A percentile compares a stretch with the other conserved stretches of the same genome.
phyloP scores from a whole-genome alignment of 306 rosid genomes.

The Casuarina cunninghamiana region DNA sequence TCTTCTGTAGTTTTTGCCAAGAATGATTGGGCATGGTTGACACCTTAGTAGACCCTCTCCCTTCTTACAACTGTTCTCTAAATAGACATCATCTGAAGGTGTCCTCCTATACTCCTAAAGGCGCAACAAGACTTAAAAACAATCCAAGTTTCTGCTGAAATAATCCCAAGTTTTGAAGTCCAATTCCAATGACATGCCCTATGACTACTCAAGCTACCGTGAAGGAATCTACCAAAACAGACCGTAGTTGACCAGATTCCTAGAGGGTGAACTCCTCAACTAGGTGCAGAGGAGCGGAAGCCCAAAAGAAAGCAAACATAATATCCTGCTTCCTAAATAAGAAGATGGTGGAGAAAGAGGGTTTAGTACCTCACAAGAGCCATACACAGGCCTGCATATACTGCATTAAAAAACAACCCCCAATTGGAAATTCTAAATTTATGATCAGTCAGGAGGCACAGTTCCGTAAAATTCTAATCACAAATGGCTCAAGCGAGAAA shows the following conservation, averaged over 20 bases:
- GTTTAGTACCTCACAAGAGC: not conserved
- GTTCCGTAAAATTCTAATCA: not conserved
- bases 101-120: not conserved
- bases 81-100: not conserved
- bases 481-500: not conserved
- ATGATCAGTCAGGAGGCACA: not conserved
- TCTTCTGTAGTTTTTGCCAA: not conserved
- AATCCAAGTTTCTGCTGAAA: not conserved
- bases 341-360: not conserved
- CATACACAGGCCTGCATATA: not conserved
- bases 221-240: not conserved
- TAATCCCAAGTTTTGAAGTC: not conserved
- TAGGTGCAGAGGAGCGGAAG: not conserved
- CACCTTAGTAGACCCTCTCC: not conserved
- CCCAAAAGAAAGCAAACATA: not conserved
- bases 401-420: not conserved
- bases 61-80: not conserved
- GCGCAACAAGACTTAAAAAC: not conserved
- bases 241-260: not conserved
- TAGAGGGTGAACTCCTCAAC: constrained; percentile 1
- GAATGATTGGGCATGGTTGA: not conserved
- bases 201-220: not conserved
- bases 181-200: not conserved
- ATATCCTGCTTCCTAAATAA: not conserved
- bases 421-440: not conserved